Evolutionary conservation across 2,329 filamentous ascomycete genomes (phyloP), one percentile per base, ranked within the genome.

Genomic region (Saccharata proteae): DNA sequence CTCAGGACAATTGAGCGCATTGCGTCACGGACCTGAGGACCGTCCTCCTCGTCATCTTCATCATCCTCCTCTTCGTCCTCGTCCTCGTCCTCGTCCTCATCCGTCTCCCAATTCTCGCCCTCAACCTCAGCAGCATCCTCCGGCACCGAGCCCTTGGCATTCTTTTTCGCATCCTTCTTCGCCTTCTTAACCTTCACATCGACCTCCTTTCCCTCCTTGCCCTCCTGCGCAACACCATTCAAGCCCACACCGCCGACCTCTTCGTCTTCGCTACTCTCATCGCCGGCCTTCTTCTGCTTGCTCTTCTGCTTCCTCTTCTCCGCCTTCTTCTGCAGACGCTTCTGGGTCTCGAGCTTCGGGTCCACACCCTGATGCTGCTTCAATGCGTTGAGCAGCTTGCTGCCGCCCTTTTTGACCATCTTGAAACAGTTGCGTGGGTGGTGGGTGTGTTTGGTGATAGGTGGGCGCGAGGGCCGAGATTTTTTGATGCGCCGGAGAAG

Each of bases 311-410:
- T 55, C 40, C 77, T 62, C 60, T 78, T 81, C 52, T 35, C 33
- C 11, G 33, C 33, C 24, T 35, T 22, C 28, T 35, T 35, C 28
- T 12, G 23, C 27, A 31, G 18, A 15, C 24, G 23, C 33, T 75
- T 73, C 53, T 88, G 80, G 55, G 81, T 75, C 55, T 88, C 81
- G 32, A 83, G 67, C 40, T 79, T 77, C 39, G 80, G 78, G 43
- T 90, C 78, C 28, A 69, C 60, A 17, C 71, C 71, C 48, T 70
- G 65, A 36, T 71, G 58, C 32, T 64, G 60, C 42, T 75, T 68
- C 14, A 77, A 64, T 27, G 71, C 70, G 26, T 62, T 54, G 37
- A 73, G 64, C 27, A 77, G 56, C 49, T 73, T 75, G 40, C 65
- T 65, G 34, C 50, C 51, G 27, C 44, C 49, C 50, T 67, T 66